Conservation (phyloP, 2,329 filamentous ascomycete genomes). For the Pezicula rhizophila region DNA sequence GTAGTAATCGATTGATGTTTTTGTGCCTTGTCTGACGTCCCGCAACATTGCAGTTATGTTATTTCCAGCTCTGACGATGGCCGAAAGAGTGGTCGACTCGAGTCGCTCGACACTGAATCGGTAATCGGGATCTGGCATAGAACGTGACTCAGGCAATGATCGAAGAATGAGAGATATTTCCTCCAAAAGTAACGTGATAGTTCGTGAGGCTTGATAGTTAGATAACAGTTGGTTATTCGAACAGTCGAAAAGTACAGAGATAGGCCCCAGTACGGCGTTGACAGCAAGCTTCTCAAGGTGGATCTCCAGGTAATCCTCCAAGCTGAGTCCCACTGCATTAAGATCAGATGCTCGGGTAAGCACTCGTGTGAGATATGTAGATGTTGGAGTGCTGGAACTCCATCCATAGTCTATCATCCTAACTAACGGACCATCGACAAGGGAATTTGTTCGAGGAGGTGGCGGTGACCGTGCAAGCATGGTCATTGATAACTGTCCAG, state of each 20-base stretch:
- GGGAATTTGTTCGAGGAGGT: background rate
- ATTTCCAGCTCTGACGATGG: constrained; percentile 47
- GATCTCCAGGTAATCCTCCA: constrained; percentile 57
- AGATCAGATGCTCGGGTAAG: constrained; percentile 59
- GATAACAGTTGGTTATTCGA: constrained; percentile 65
- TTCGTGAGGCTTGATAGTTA: constrained; percentile 57
- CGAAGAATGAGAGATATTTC: constrained; percentile 71
- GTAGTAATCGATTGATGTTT: constrained; percentile 75
- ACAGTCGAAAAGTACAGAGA: constrained; percentile 74
- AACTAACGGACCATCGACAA: constrained; percentile 5
- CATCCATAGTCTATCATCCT: constrained; percentile 26
- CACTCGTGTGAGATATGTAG: constrained; percentile 54
- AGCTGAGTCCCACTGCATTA: constrained; percentile 50
- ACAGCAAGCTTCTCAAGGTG: constrained; percentile 78
- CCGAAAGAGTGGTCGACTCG: constrained; percentile 50
- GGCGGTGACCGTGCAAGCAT: constrained; percentile 11
- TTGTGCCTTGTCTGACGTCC: constrained; percentile 52
- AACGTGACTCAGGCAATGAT: constrained; percentile 65
- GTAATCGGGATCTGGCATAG: constrained; percentile 45
- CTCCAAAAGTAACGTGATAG: constrained; percentile 64
- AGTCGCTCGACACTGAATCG: constrained; percentile 56
- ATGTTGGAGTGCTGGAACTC: constrained; percentile 33
- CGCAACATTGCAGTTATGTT: constrained; percentile 56
- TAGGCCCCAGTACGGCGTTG: constrained; percentile 70
- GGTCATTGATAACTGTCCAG: constrained; percentile 31